A percentile compares a stretch with the other conserved stretches of the same genome.
Conservation (phyloP, 2,329 filamentous ascomycete species). For the Dactylellina cionopaga region DNA sequence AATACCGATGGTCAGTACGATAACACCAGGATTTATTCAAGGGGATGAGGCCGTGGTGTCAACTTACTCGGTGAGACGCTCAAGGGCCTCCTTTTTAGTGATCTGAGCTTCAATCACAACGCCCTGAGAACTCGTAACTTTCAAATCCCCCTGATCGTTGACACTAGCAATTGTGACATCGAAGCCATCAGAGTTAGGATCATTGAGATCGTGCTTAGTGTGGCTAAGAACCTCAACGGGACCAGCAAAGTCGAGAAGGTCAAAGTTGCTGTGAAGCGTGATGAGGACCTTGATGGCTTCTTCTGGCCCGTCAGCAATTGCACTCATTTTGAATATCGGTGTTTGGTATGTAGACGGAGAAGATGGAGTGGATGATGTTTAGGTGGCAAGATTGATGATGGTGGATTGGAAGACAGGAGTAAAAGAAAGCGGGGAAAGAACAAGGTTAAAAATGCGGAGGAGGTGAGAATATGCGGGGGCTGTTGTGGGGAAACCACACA, state of each 20-base stretch:
- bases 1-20: not conserved
- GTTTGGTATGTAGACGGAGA: slow-evolving; percentile 53
- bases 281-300: slow-evolving; percentile 70
- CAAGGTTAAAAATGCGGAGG: slow-evolving; percentile 43
- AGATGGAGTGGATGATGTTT: slow-evolving; percentile 4
- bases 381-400: not conserved
- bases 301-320: slow-evolving; percentile 38
- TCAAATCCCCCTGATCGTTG: slow-evolving; percentile 58
- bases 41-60: too few species aligned
- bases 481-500: slow-evolving; percentile 41
- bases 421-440: slow-evolving; percentile 46
- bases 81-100: slow-evolving; percentile 79
- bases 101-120: slow-evolving; percentile 78
- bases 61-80: slow-evolving; percentile 62
- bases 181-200: slow-evolving; percentile 66
- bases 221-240: slow-evolving; percentile 69
- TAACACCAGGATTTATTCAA: not conserved
- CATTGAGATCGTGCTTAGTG: slow-evolving; percentile 67
- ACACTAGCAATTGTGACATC: slow-evolving; percentile 66
- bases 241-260: slow-evolving; percentile 68
- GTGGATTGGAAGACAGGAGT: slow-evolving; percentile 9
- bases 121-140: slow-evolving; percentile 70
- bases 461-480: slow-evolving; percentile 40
- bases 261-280: slow-evolving; percentile 68
- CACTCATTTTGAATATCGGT: slow-evolving; percentile 55